Evolutionary conservation across 169 alveolate genomes (phyloP), one percentile per base, ranked within the genome.

Genomic region (Neospora caninum): DNA sequence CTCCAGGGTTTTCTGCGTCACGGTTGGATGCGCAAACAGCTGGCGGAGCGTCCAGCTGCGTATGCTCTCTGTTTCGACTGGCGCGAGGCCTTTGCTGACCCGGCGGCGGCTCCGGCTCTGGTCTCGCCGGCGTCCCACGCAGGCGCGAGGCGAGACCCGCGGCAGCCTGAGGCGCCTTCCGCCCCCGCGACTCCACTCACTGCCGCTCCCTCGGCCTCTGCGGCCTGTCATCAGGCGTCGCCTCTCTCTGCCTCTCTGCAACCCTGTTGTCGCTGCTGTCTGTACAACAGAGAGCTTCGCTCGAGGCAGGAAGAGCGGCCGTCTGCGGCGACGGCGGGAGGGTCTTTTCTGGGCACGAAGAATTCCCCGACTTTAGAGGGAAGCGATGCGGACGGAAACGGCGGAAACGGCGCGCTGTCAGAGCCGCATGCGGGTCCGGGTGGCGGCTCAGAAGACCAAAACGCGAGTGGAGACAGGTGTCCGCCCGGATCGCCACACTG

Each of bases 1-100:
- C n/a, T 36, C 27, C 95, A 93, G 95, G 95, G 95, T 31, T 70
- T 93, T 70, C 95, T 93, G 70, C 89, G 91, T 43, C 93, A 88
- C 58, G 73, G 82, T 27, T 93, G 95, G 95, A 67, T 93, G 95
- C 95, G 86, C 58, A 91, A 82, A 73, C 89, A 86, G 93, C 86
- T 91, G 0, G 69, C 89, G 25, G 95, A 93, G 82, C 69, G 91
- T 41, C 95, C 95, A 29, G 80, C 95, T 39, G 89, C 93, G 49
- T 86, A 86, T 86, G 86, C 87, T 53, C 41, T 93, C 53, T 93
- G 93, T 69, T 93, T 93, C 91, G 95, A 93, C 69, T 93, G 95
- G 95, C 67, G 95, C 16, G 82, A 73, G 42, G 95, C 91, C 43
- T 93, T 80, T 34, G 20, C 88, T 13, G 86, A 78, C 10, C 86